Base-by-base conservation (phyloP, 352 stramenopile species). In the Hyaloperonospora brassicae region DNA sequence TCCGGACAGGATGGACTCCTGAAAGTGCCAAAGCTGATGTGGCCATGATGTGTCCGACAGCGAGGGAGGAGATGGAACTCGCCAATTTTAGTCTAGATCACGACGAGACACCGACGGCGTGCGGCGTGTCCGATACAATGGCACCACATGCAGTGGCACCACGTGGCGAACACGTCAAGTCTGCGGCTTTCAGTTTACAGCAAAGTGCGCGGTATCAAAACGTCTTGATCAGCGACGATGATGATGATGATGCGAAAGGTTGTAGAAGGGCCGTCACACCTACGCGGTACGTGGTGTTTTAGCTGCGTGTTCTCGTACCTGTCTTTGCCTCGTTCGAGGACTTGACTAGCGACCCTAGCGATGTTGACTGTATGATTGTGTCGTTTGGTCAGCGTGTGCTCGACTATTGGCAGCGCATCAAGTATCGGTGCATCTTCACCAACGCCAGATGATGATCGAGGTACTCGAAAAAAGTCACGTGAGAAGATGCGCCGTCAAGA, bases 401-500 rank as follows among this genome's bases (percentile, higher is more conserved):
- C 72, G n/a, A 79, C 72, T 25, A 84, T 84, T 38, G 63, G 47
- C 2, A 61, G 34, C 40, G 30, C 38, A 34, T 47, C 62, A 11
- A 54, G 30, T 42, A 47, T 59, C 34, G 61, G 42, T n/a, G 50
- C 50, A n/a, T 53, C 64, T 41, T 60, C 56, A 21, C 47, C 55
- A 1, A 61, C 59, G 31, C 62, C 55, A 9, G 73, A 89, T 50
- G 76, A 86, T 31, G 73, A 85, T 40, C 68, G 76, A 47, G 75
- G 78, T 8, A 83, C 73, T 47, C 67, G 76, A 14, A 89, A 89
- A 56, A 89, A 89, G 47, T 87, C 76, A 13, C 62, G 79, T 12
- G 79, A 89, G 42, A 89, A 87, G 58, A 86, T 86, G 73, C 68
- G 76, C 35, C 72, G 79, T 55, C 79, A 86, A 62, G 79, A 89